phyloP scores from a whole-genome alignment of 2,329 filamentous ascomycete genomes.

The Shiraia bambusicola region DNA sequence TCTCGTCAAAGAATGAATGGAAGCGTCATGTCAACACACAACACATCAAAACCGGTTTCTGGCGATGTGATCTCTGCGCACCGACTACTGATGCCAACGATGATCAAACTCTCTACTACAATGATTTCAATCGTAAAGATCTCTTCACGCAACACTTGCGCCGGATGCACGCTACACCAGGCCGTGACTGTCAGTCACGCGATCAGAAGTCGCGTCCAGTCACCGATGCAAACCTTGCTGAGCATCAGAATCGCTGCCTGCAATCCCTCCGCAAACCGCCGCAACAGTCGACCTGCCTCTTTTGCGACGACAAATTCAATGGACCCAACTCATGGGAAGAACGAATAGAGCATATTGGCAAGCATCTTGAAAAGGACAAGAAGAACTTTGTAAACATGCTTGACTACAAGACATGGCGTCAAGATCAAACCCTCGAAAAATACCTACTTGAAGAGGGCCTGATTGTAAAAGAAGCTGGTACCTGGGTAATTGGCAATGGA shows the following conservation, averaged over 20 bases:
- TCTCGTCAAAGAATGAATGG: constrained; percentile 90
- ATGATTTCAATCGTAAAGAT: constrained; percentile 88
- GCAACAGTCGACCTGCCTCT: constrained; percentile 60
- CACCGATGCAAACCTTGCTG: constrained; percentile 56
- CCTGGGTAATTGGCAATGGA: constrained; percentile 41
- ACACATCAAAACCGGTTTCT: constrained; percentile 74
- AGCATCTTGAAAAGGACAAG: constrained; percentile 68
- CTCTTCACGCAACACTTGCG: constrained; percentile 85
- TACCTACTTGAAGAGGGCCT: constrained; percentile 47
- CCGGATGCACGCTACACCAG: constrained; percentile 72
- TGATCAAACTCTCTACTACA: constrained; percentile 38
- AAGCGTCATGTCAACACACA: constrained; percentile 83
- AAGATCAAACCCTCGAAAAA: constrained; percentile 33
- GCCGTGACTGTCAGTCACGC: constrained; percentile 27
- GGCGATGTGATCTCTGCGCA: constrained; percentile 69
- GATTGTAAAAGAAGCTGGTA: constrained; percentile 28
- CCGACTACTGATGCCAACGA: constrained; percentile 38
- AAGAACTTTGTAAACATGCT: constrained; percentile 18
- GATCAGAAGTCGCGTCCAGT: constrained; percentile 48
- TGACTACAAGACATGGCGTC: constrained; percentile 28
- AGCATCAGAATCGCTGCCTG: constrained; percentile 61
- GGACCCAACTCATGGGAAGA: constrained; percentile 72
- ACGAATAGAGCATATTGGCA: constrained; percentile 83
- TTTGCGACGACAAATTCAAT: constrained; percentile 65
- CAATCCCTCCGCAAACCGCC: constrained; percentile 65